phyloP scores from a whole-genome alignment of 495 filamentous ascomycete genomes.

The Penicillium tannophilum region DNA sequence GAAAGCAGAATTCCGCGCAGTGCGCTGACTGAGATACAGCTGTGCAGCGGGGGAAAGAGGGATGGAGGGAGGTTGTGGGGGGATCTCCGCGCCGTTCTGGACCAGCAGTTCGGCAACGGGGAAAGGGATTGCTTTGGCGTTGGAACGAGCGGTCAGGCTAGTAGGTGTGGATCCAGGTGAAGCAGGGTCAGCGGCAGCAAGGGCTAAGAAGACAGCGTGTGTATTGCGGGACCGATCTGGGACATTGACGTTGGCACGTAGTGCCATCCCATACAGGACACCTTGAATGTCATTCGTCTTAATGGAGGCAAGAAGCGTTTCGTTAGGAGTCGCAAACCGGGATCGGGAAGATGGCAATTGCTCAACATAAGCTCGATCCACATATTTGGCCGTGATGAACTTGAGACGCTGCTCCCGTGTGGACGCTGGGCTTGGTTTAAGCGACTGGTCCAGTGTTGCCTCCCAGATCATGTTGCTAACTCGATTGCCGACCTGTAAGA shows the following conservation, averaged over 20 bases:
- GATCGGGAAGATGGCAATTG: constrained; percentile 74
- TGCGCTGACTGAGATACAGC: constrained; percentile 83
- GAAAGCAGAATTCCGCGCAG: constrained; percentile 43
- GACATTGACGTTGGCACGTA: constrained; percentile 85
- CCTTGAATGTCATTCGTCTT: constrained; percentile 93
- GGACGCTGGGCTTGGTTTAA: constrained; percentile 73
- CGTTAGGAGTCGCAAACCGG: constrained; percentile 77
- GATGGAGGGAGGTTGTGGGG: constrained; percentile 68
- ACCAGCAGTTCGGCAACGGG: constrained; percentile 89
- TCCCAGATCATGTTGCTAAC: constrained; percentile 98
- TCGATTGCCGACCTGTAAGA: constrained; percentile 88
- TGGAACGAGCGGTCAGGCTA: constrained; percentile 35
- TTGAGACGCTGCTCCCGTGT: constrained; percentile 85
- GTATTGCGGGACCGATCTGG: constrained; percentile 85
- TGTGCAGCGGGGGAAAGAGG: constrained; percentile 75
- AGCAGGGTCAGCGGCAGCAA: constrained; percentile 92
- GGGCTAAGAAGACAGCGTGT: constrained; percentile 84
- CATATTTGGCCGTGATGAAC: constrained; percentile 96
- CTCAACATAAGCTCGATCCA: constrained; percentile 77
- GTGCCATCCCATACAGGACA: constrained; percentile 86
- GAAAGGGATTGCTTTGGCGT: constrained; percentile 59
- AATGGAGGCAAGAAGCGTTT: constrained; percentile 88
- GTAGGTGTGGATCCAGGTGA: constrained; percentile 57
- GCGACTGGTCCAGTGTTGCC: constrained; percentile 69
- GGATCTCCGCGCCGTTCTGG: constrained; percentile 92